Evolutionary conservation across 139 green algal genomes (phyloP).

Genomic region (Chlorella sorokiniana): DNA sequence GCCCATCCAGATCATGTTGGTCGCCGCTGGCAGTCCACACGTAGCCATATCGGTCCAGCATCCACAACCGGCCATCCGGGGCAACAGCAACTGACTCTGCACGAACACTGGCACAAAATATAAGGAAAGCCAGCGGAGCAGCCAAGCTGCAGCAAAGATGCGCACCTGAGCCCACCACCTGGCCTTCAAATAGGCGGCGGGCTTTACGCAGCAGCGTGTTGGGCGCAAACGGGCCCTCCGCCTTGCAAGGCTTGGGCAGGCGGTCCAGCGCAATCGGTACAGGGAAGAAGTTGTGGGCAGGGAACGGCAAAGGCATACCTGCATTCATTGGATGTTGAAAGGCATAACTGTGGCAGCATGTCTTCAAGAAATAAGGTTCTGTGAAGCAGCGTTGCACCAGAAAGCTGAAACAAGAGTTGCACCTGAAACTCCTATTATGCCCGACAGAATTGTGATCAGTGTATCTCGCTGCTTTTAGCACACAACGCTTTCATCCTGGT

Average conservation of each 20-base stretch:
- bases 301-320: conserved; percentile 18
- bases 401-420: too few relatives aligned
- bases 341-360: too few relatives aligned
- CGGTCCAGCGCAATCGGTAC: background rate
- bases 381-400: too few relatives aligned
- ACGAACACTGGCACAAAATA: background rate
- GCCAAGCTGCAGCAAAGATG: too few relatives aligned
- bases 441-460: too few relatives aligned
- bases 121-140: too few relatives aligned
- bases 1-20: background rate
- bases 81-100: conserved; percentile 49
- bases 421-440: too few relatives aligned
- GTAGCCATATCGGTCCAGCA: conserved; percentile 46
- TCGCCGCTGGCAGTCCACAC: background rate
- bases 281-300: conserved; percentile 1
- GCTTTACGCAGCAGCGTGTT: conserved; percentile 27
- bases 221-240: conserved; percentile 23
- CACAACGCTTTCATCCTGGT: too few relatives aligned
- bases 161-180: conserved; percentile 33
- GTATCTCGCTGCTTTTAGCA: too few relatives aligned
- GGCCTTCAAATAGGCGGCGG: conserved; percentile 38
- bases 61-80: conserved; percentile 28
- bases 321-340: too few relatives aligned
- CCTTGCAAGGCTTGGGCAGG: background rate
- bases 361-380: too few relatives aligned